Evolutionary conservation across 306 rosid species (phyloP).

Genomic region (Lathyrus oleraceus): DNA sequence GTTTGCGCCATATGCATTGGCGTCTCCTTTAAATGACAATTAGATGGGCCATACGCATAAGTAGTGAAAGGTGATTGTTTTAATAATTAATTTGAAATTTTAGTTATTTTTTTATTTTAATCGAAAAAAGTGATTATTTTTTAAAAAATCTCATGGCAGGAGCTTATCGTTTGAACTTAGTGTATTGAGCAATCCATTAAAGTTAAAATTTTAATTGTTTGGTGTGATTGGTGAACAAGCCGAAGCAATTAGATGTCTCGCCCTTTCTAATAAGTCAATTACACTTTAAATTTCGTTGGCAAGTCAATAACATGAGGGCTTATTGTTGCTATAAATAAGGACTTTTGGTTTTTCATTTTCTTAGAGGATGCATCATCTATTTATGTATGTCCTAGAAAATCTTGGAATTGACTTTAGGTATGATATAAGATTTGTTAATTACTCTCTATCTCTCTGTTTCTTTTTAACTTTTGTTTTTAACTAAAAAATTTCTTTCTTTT

Average conservation of each 20-base stretch:
- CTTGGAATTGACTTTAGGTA: slow-evolving; percentile 26
- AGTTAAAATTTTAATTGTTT: slow-evolving; percentile 17
- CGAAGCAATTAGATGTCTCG: background rate
- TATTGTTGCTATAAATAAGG: slow-evolving; percentile 6
- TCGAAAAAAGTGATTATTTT: too few species aligned
- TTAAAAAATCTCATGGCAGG: slow-evolving; percentile 10
- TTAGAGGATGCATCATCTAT: slow-evolving; percentile 4
- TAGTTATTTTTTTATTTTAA: too few species aligned
- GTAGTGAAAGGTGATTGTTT: too few species aligned
- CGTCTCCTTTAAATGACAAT: too few species aligned
- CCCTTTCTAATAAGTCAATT: background rate
- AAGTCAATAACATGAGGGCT: slow-evolving; percentile 21
- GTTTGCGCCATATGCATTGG: too few species aligned
- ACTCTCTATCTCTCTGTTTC: too few species aligned
- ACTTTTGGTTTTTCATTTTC: background rate
- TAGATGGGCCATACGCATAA: too few species aligned
- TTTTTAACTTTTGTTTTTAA: too few species aligned
- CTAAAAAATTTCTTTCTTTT: too few species aligned
- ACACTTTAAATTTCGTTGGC: slow-evolving; percentile 6
- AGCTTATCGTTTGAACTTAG: slow-evolving; percentile 31
- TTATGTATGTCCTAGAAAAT: slow-evolving; percentile 15
- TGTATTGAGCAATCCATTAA: too few species aligned
- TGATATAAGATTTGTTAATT: too few species aligned
- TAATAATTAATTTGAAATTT: too few species aligned
- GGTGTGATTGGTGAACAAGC: background rate